These are phyloP conservation scores for Paulownia fortunei DNA, from an alignment of 257 asterid genomes.

Conservation along the genomic window DNA sequence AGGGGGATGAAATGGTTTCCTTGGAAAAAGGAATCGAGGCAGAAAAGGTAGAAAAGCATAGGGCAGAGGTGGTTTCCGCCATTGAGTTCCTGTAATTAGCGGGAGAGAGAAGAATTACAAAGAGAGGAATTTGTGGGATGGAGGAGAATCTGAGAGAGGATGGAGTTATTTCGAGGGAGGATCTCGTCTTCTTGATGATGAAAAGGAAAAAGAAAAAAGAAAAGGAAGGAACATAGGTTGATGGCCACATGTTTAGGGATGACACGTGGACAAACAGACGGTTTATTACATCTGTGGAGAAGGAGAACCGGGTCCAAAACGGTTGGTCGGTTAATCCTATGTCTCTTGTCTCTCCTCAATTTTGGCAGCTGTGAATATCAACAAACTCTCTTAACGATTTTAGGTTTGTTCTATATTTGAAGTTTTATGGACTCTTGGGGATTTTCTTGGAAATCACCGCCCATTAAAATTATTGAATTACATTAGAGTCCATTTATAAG, in stretches of 20 bases:
- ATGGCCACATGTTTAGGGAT: slow-evolving; percentile 55
- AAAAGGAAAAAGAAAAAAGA: not conserved
- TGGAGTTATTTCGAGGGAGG: slow-evolving; percentile 22
- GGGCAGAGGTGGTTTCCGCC: slow-evolving; percentile 68
- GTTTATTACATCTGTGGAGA: slow-evolving; percentile 13
- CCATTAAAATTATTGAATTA: too few relatives aligned
- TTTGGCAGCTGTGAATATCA: too few relatives aligned
- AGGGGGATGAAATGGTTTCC: slow-evolving; percentile 45
- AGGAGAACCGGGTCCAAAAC: slow-evolving; percentile 45
- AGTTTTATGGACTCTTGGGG: too few relatives aligned
- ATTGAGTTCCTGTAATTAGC: slow-evolving; percentile 32
- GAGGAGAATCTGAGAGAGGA: slow-evolving; percentile 36
- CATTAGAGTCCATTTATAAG: too few relatives aligned
- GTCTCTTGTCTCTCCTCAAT: too few relatives aligned
- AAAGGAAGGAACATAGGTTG: slow-evolving; percentile 22
- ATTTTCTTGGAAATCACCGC: too few relatives aligned
- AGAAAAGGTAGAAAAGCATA: slow-evolving; percentile 56
- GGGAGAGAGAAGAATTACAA: not conserved
- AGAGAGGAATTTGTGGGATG: slow-evolving; percentile 12
- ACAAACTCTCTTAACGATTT: too few relatives aligned
- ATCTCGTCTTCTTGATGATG: slow-evolving; percentile 1
- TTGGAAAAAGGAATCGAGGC: slow-evolving; percentile 47
- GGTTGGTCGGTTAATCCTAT: slow-evolving; percentile 51
- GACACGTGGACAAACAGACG: slow-evolving; percentile 45
- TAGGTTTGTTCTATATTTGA: too few relatives aligned